These are phyloP conservation scores for Irpex lacteus DNA, from an alignment of 1,284 basidiomycete species.

Conservation along the genomic window DNA sequence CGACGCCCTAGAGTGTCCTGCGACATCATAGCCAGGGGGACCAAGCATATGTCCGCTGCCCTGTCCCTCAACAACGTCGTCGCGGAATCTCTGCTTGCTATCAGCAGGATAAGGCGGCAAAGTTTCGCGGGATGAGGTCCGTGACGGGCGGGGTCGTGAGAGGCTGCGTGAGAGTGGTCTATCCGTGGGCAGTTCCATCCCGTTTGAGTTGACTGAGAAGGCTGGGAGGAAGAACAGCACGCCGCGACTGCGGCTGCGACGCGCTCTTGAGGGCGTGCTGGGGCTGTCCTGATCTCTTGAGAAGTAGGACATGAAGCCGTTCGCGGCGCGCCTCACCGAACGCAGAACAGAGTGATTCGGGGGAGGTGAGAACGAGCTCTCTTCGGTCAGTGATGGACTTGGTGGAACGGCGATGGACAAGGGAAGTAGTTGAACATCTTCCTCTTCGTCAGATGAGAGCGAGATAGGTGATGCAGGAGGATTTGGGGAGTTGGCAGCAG, in stretches of 20 bases:
- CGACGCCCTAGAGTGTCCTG: conserved; percentile 7
- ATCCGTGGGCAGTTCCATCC: conserved; percentile 42
- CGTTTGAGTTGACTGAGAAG: conserved; percentile 59
- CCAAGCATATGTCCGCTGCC: conserved; percentile 13
- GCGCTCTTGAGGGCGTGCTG: conserved; percentile 38
- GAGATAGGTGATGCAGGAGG: conserved; percentile 45
- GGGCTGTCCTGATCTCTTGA: conserved; percentile 29
- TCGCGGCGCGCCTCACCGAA: conserved; percentile 52
- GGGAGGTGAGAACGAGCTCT: conserved; percentile 30
- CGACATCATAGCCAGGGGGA: conserved; percentile 6
- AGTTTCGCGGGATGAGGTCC: conserved; percentile 10
- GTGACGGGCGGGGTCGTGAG: conserved; percentile 18
- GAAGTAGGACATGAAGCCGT: conserved; percentile 46
- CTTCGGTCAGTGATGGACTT: conserved; percentile 52
- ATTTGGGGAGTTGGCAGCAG: conserved; percentile 43
- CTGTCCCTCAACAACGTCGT: conserved; percentile 21
- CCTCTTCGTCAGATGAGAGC: conserved; percentile 47
- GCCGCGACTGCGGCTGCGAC: conserved; percentile 50
- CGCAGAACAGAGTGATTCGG: conserved; percentile 32
- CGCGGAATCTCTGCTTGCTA: conserved; percentile 28
- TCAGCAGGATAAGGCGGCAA: conserved; percentile 31
- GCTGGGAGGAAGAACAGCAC: conserved; percentile 81
- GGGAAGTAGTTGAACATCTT: conserved; percentile 59
- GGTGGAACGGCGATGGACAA: conserved; percentile 59
- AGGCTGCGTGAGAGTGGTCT: conserved; percentile 22